Conservation (phyloP, 495 filamentous ascomycete species). For the Trichoderma virens region DNA sequence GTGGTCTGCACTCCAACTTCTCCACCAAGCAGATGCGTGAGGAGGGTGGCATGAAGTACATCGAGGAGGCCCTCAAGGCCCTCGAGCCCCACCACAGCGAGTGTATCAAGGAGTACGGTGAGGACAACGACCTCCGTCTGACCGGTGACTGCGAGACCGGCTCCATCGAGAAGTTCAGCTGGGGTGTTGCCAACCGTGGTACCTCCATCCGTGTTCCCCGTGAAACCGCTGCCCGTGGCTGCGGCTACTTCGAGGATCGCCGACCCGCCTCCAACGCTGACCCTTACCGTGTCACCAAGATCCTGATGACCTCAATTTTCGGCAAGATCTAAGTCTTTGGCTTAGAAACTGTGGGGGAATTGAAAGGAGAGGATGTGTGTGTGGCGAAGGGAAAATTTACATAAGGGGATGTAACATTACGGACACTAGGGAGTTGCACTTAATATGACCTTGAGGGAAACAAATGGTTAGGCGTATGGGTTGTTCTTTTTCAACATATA, state of each 20-base stretch:
- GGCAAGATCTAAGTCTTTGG: conserved; percentile 16
- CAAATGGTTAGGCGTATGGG: too few relatives aligned
- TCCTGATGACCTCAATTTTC: conserved; percentile 68
- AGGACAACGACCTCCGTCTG: conserved; percentile 49
- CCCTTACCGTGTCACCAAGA: conserved; percentile 93
- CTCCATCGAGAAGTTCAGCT: conserved; percentile 87
- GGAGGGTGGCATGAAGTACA: conserved; percentile 90
- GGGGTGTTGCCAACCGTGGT: conserved; percentile 93
- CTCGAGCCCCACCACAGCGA: conserved; percentile 82
- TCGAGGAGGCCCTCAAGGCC: conserved; percentile 61
- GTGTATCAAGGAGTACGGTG: conserved; percentile 90
- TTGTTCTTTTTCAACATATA: too few relatives aligned
- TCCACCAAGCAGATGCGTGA: conserved; percentile 78
- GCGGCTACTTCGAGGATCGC: conserved; percentile 97
- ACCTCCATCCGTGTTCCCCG: conserved; percentile 90
- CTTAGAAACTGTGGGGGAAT: too few relatives aligned
- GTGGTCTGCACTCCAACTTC: conserved; percentile 91
- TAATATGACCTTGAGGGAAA: too few relatives aligned
- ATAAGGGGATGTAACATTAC: too few relatives aligned
- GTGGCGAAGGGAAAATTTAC: too few relatives aligned
- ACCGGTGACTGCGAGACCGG: conserved; percentile 96
- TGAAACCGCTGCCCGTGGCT: conserved; percentile 82
- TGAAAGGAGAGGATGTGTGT: too few relatives aligned
- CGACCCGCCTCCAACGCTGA: conserved; percentile 91
- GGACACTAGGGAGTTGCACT: too few relatives aligned